A percentile compares a stretch with the other conserved stretches of the same genome.
Conservation (phyloP, 148 eudicot genomes). For the Chenopodium formosanum region DNA sequence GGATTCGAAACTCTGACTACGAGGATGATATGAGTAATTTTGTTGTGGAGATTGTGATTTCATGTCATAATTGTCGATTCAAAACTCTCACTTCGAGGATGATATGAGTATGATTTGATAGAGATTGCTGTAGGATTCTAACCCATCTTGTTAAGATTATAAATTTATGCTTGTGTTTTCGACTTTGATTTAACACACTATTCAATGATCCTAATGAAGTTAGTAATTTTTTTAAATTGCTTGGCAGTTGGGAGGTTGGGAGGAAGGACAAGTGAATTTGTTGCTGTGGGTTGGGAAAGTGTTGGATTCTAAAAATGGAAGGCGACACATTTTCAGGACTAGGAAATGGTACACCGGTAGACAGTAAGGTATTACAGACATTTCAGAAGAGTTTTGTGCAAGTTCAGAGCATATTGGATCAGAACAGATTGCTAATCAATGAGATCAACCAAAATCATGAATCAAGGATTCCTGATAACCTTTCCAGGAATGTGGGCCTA, state of each 20-base stretch:
- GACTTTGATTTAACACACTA: too few species aligned
- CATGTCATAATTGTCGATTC: background rate
- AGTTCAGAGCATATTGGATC: slow-evolving; percentile 78
- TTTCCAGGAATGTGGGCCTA: slow-evolving; percentile 72
- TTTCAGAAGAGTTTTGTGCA: slow-evolving; percentile 83
- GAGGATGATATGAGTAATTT: background rate
- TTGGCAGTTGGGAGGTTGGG: slow-evolving; percentile 17
- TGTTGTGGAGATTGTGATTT: background rate
- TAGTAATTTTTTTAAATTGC: background rate
- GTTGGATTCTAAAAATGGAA: slow-evolving; percentile 44
- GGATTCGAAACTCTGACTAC: background rate
- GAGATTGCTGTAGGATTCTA: too few species aligned
- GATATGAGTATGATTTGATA: too few species aligned
- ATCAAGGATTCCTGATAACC: slow-evolving; percentile 72
- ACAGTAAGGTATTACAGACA: slow-evolving; percentile 66
- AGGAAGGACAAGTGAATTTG: slow-evolving; percentile 23
- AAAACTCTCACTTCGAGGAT: too few species aligned
- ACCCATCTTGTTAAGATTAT: too few species aligned
- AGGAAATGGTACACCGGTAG: slow-evolving; percentile 58
- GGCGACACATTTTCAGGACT: slow-evolving; percentile 75
- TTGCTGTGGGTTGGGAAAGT: slow-evolving; percentile 17
- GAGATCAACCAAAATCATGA: slow-evolving; percentile 92
- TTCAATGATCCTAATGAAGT: too few species aligned
- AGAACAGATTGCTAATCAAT: slow-evolving; percentile 73
- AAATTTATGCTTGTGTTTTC: too few species aligned